Evolutionary conservation across 352 stramenopile genomes (phyloP).

Genomic region (Phytopythium oedochilum): DNA sequence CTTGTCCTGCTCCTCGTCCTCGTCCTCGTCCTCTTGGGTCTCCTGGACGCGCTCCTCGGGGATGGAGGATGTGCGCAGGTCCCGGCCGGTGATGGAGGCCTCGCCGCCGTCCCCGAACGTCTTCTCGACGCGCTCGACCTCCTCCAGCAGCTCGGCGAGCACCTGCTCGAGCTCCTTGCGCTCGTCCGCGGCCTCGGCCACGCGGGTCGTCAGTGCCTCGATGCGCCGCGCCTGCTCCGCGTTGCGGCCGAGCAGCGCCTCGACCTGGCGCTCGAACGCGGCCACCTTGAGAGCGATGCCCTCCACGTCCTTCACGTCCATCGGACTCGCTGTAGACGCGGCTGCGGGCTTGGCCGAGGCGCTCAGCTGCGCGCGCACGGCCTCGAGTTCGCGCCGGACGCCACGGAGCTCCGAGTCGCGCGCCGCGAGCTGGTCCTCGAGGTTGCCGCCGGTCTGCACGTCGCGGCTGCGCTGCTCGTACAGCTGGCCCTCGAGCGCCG

Average conservation of each 20-base stretch:
- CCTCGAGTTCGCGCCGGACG: conserved; percentile 43
- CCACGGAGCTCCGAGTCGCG: conserved; percentile 36
- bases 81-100: conserved; percentile 10
- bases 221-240: conserved; percentile 49
- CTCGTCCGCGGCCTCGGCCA: conserved; percentile 40
- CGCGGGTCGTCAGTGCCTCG: conserved; percentile 38
- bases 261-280: conserved; percentile 47
- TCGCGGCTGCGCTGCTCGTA: conserved; percentile 70
- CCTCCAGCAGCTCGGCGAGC: conserved; percentile 54
- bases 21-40: conserved; percentile 3
- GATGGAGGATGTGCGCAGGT: conserved; percentile 15
- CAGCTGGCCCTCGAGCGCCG: conserved; percentile 65
- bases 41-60: conserved; percentile 8
- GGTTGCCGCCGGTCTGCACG: conserved; percentile 33
- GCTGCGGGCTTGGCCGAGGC: conserved; percentile 5
- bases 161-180: conserved; percentile 51
- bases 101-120: conserved; percentile 4
- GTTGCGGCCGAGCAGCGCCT: conserved; percentile 38
- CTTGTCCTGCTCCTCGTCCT: conserved; percentile 20
- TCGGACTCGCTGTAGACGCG: background rate
- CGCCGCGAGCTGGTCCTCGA: conserved; percentile 40
- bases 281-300: conserved; percentile 41
- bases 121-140: conserved; percentile 34
- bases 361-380: conserved; percentile 18
- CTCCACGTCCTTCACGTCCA: conserved; percentile 19